Percentiles rank a stretch among this genome's conserved stretches.
Evolutionary conservation across 2,329 filamentous ascomycete genomes (phyloP).

Genomic region (Cladosporium colombiae): DNA sequence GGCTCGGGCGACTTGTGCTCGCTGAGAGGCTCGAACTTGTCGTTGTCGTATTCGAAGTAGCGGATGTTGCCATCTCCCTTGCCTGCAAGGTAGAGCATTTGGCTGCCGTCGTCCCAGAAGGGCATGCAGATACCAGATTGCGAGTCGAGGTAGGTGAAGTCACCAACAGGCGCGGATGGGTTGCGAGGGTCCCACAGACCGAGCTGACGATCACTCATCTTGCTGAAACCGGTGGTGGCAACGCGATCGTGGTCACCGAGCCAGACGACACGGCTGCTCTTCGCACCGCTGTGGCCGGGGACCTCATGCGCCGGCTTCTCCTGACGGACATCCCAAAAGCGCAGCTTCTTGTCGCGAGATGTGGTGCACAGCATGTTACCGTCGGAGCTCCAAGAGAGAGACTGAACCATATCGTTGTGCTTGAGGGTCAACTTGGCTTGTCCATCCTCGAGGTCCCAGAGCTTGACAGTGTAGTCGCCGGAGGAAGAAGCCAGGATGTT

Average conservation of each 20-base stretch:
- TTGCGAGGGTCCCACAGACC: slow-evolving; percentile 92
- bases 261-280: slow-evolving; percentile 97
- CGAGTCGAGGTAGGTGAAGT: slow-evolving; percentile 83
- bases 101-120: slow-evolving; percentile 97
- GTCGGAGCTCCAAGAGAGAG: slow-evolving; percentile 90
- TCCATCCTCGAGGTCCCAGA: slow-evolving; percentile 89
- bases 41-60: slow-evolving; percentile 97
- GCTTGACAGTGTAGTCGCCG: slow-evolving; percentile 89
- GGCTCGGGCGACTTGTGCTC: slow-evolving; percentile 97
- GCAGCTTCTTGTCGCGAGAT: slow-evolving; percentile 95
- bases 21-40: slow-evolving; percentile 96
- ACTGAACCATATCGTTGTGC: slow-evolving; percentile 91
- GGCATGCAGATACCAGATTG: slow-evolving; percentile 99
- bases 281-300: slow-evolving; percentile 84
- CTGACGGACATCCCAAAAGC: slow-evolving; percentile 96
- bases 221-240: slow-evolving; percentile 94
- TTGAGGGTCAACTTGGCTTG: slow-evolving; percentile 74
- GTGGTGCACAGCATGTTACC: slow-evolving; percentile 87
- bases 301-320: slow-evolving; percentile 83
- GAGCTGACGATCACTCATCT: slow-evolving; percentile 96
- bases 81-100: slow-evolving; percentile 92
- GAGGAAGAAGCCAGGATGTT: slow-evolving; percentile 94
- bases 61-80: slow-evolving; percentile 99
- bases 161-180: slow-evolving; percentile 74
- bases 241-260: slow-evolving; percentile 95